Evolutionary conservation across 1,284 basidiomycete genomes (phyloP).

Genomic region (Ganoderma lucidum): DNA sequence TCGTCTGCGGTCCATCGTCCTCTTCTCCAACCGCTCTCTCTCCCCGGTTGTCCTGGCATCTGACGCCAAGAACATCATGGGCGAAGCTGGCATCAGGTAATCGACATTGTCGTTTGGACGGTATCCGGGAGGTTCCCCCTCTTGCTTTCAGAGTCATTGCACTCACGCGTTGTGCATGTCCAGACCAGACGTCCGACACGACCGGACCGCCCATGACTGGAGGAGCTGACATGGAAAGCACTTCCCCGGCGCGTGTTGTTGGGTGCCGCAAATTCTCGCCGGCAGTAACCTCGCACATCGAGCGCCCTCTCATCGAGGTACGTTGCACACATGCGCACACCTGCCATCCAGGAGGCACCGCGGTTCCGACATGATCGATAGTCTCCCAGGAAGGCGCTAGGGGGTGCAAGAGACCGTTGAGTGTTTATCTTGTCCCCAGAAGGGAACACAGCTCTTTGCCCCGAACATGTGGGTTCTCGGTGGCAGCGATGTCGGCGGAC

Average conservation of each 20-base stretch:
- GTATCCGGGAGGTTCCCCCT: neutral
- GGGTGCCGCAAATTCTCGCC: neutral
- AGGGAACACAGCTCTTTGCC: neutral
- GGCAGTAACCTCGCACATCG: neutral
- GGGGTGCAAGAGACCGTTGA: neutral
- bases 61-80: neutral
- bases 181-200: neutral
- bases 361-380: conserved; percentile 10
- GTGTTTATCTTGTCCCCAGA: neutral
- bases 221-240: neutral
- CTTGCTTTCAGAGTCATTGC: too few relatives aligned
- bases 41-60: conserved; percentile 2
- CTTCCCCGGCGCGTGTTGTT: neutral
- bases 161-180: neutral
- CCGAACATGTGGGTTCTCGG: neutral
- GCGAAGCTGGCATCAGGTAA: neutral
- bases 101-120: neutral
- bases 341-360: neutral
- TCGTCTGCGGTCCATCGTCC: neutral
- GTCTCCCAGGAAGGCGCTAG: neutral
- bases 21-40: neutral
- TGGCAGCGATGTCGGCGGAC: neutral
- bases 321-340: neutral
- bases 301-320: neutral
- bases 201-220: neutral